Evolutionary conservation across 192 early-diverging fungal genomes (phyloP), one percentile per base, ranked within the genome.

Genomic region (Rhizophagus clarus): DNA sequence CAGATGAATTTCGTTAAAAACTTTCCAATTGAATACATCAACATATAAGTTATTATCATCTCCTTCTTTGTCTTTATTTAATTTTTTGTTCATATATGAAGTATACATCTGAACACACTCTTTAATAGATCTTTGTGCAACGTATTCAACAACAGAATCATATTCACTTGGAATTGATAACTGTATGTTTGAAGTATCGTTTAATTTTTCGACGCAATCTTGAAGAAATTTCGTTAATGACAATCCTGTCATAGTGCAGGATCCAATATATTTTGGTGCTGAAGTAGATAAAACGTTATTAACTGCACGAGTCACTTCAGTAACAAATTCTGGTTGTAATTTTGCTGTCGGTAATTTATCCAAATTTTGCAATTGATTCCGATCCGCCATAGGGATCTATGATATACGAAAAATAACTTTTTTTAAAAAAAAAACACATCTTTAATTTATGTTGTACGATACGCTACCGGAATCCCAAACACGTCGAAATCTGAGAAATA

Each of bases 81-180:
- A 20, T 15, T 32, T 15, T 20, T 9, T 8, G 26, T 79, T 40
- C 62, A 79, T 51, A 20, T 9, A 4, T 31, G 8, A 11, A 26
- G 10, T 11, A 51, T 79, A 79, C 15, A 79, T 51, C 29, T 40
- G 7, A n/a, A 64, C 20, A 51, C 64, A 32, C 3, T 49, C 1
- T 32, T 69, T n/a, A 8, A 47, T 66, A 11, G 67, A 14, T 32
- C 45, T 47, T 69, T 69, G 63, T 26, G 61, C 77, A 32, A 79
- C 26, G 42, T 49, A 79, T 51, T 63, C 22, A 20, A 42, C 14
- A 17, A 79, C 66, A 0, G 77, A 69, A 32, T 29, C 40, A 29
- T 79, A 79, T 51, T 79, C 77, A 22, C 34, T 37, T 20, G 77
- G 77, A 6, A 79, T 68, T 11, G 77, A 79, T 29, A 79, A 28